Evolutionary conservation across 106 monocot genomes (phyloP).

Genomic region (Dendrobium nobile): DNA sequence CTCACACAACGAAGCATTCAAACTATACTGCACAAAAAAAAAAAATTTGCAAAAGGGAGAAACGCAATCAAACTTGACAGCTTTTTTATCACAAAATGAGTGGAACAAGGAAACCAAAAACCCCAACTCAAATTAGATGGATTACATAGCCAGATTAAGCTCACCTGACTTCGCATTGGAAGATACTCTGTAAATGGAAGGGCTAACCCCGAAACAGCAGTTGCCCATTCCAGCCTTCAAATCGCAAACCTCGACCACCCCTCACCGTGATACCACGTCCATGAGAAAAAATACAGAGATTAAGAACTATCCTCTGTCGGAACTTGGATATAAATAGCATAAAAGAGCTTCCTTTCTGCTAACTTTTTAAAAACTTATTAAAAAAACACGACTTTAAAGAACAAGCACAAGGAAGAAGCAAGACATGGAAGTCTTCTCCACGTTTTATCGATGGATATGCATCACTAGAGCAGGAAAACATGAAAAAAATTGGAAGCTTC

Average conservation of each 20-base stretch:
- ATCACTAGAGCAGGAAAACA: neutral
- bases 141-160: neutral
- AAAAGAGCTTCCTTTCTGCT: neutral
- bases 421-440: neutral
- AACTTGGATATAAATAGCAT: neutral
- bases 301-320: neutral
- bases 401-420: neutral
- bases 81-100: neutral
- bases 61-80: neutral
- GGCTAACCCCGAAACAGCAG: conserved; percentile 36
- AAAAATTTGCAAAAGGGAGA: no score
- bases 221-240: conserved; percentile 46
- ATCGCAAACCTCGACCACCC: neutral
- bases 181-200: conserved; percentile 43
- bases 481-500: neutral
- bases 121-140: neutral
- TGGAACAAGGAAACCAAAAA: neutral
- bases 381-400: neutral
- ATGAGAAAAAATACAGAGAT: neutral
- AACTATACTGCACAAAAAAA: no score
- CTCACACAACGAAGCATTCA: neutral
- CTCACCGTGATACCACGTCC: neutral
- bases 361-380: neutral
- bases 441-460: neutral
- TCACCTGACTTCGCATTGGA: conserved; percentile 62